Evolutionary conservation across 768 basidiomycete species (phyloP).

Genomic region (Pulveroboletus sp.): DNA sequence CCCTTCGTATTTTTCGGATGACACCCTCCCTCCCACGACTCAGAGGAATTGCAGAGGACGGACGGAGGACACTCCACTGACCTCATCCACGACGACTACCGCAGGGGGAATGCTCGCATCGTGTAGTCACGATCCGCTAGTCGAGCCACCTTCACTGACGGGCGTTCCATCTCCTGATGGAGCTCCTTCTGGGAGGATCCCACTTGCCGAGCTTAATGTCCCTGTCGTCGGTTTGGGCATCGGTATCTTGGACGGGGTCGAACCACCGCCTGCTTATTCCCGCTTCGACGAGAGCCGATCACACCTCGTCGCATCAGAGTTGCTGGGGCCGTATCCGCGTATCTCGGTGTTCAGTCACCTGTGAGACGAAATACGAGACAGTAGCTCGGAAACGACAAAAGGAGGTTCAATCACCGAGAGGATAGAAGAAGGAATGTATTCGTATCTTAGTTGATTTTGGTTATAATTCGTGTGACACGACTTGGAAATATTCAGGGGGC

Average conservation of each 20-base stretch:
- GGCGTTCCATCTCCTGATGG: slow-evolving; percentile 9
- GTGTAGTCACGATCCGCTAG: background rate
- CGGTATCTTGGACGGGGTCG: slow-evolving; percentile 1
- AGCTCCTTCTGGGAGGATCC: background rate
- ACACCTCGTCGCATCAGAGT: slow-evolving; percentile 7
- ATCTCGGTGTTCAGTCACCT: slow-evolving; percentile 7
- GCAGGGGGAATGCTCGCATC: background rate
- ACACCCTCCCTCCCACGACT: background rate
- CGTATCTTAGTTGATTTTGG: background rate
- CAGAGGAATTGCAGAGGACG: background rate
- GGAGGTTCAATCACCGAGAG: background rate
- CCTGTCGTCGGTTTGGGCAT: slow-evolving; percentile 3
- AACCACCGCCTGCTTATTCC: slow-evolving; percentile 21
- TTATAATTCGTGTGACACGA: background rate
- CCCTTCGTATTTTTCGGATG: slow-evolving; percentile 14
- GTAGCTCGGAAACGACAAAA: background rate
- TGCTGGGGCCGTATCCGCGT: slow-evolving; percentile 21
- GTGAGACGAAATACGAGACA: background rate
- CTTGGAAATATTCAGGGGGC: background rate
- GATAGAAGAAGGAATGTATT: background rate
- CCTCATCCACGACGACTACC: background rate
- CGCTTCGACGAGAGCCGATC: slow-evolving; percentile 20
- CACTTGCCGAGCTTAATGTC: background rate
- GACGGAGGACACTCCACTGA: background rate
- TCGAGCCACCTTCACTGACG: slow-evolving; percentile 8